These are phyloP conservation scores for Tritrichomonas foetus DNA, from an alignment of 208 protist species.

Conservation along the genomic window DNA sequence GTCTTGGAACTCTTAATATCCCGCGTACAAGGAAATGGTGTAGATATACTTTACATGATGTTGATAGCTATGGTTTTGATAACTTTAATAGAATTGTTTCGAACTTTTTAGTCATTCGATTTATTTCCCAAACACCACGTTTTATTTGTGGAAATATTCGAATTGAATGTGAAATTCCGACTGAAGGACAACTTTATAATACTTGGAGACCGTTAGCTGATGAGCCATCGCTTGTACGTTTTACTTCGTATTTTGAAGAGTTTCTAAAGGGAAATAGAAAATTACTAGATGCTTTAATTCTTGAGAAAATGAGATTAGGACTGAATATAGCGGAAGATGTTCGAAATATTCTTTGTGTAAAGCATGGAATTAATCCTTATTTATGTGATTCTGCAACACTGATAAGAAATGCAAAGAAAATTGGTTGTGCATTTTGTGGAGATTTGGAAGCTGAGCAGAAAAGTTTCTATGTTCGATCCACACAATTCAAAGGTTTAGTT, in stretches of 20 bases:
- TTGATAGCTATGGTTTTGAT: neutral
- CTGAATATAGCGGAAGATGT: neutral
- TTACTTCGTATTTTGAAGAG: neutral
- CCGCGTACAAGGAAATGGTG: neutral
- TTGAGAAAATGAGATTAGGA: neutral
- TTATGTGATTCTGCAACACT: too few species aligned
- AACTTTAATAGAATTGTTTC: neutral
- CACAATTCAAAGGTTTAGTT: too few species aligned
- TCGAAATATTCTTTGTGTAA: neutral
- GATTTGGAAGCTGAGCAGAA: too few species aligned
- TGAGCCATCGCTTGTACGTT: neutral
- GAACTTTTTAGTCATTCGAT: neutral
- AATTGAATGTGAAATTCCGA: neutral
- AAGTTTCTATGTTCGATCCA: too few species aligned
- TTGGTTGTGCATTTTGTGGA: too few species aligned
- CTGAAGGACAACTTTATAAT: neutral
- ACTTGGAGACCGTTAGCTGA: neutral
- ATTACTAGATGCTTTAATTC: neutral
- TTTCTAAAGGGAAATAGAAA: neutral
- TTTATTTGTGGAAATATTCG: neutral
- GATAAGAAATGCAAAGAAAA: too few species aligned
- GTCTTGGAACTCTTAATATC: neutral
- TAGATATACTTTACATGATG: too few species aligned
- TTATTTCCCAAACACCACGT: neutral
- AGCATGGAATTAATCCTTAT: neutral